phyloP scores from a whole-genome alignment of 129 eudicot species.

The Erigeron canadensis region DNA sequence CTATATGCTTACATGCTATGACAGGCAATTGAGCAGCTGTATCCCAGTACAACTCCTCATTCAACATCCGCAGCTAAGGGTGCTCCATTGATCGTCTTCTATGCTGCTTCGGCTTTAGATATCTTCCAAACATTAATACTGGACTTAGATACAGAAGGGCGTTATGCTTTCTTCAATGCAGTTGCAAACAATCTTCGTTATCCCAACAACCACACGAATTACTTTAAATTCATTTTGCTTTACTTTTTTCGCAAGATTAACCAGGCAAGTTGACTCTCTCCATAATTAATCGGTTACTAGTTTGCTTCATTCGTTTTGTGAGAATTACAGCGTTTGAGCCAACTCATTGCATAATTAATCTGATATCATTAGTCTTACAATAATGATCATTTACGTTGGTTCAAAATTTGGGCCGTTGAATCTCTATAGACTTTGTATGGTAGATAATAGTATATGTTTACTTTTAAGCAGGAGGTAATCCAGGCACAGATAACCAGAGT shows the following conservation, averaged over 20 bases:
- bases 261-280: conserved; percentile 45
- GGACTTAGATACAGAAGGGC: conserved; percentile 93
- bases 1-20: too few relatives aligned
- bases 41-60: conserved; percentile 55
- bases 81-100: conserved; percentile 49
- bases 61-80: conserved; percentile 51
- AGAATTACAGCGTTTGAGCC: background rate
- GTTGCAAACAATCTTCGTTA: conserved; percentile 89
- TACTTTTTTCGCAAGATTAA: conserved; percentile 74
- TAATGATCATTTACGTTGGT: background rate
- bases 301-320: too few relatives aligned
- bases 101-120: conserved; percentile 71
- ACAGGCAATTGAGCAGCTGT: conserved; percentile 67
- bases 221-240: conserved; percentile 83
- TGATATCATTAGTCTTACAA: too few relatives aligned
- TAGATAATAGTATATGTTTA: background rate
- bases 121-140: conserved; percentile 66
- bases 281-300: too few relatives aligned
- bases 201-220: conserved; percentile 93
- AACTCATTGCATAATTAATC: background rate
- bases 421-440: too few relatives aligned
- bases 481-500: conserved; percentile 96
- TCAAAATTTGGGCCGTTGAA: too few relatives aligned
- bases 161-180: conserved; percentile 80
- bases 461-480: conserved; percentile 61